phyloP scores from a whole-genome alignment of 192 early-diverging fungal species.

The Rhizoclosmatium sp. region DNA sequence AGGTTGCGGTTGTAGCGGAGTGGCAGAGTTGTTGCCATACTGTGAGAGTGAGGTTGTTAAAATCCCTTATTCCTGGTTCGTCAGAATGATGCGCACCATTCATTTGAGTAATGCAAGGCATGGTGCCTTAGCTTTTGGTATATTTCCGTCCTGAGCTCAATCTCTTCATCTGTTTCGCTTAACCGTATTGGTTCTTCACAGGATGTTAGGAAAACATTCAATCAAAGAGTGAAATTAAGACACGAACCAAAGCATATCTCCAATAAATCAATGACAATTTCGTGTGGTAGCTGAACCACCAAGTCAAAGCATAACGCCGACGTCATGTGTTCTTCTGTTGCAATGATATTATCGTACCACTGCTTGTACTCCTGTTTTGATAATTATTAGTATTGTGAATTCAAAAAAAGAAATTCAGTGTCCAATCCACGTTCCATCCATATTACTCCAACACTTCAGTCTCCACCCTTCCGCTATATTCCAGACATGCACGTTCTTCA shows the following conservation, averaged over 20 bases:
- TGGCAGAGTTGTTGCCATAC: constrained; percentile 33
- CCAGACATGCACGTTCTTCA: background rate
- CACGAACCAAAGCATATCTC: constrained; percentile 16
- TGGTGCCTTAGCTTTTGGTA: constrained; percentile 32
- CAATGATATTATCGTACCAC: constrained; percentile 33
- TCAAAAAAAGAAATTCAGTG: background rate
- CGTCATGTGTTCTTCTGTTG: constrained; percentile 27
- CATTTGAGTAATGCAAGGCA: constrained; percentile 14
- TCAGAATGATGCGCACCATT: constrained; percentile 4
- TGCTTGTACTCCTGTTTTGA: constrained; percentile 15
- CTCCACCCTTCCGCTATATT: background rate
- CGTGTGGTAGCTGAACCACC: constrained; percentile 22
- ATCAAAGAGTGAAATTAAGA: background rate
- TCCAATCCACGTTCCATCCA: no score
- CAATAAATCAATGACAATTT: constrained; percentile 17
- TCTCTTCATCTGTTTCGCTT: background rate
- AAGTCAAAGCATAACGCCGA: constrained; percentile 26
- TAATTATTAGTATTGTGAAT: background rate
- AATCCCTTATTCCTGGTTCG: background rate
- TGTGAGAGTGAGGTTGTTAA: constrained; percentile 1
- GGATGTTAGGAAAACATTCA: background rate
- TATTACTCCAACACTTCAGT: no score
- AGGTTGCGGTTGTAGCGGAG: constrained; percentile 27
- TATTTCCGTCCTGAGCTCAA: constrained; percentile 5
- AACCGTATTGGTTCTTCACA: background rate